Base-by-base conservation (phyloP, 1,284 basidiomycete genomes). In the Pyrrhoderma lamaoense region DNA sequence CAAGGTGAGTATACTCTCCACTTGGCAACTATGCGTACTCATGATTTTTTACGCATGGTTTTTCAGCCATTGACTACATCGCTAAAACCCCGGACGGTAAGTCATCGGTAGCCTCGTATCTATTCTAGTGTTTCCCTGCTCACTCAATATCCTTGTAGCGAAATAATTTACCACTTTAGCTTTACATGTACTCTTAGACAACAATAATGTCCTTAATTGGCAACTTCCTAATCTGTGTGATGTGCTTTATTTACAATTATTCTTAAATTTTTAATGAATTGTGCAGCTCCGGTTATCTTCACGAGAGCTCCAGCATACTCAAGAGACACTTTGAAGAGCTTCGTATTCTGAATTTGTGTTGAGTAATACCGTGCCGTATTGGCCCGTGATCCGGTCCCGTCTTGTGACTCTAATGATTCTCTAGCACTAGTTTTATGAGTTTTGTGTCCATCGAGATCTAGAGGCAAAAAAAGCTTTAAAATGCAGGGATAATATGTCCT, bases 51-150 rank as follows among this genome's bases (percentile, higher is more conserved):
- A 44, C 37, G 56, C 34, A 54, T 51, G 51, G 50, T 54, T 35
- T 59, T 31, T 51, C 61, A 95, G 95, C 95, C 51, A 93, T 99
- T 65, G 92, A 98, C 70, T 99, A 99, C 71, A 93, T 99, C 69
- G 83, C 83, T 63, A 93, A 95, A 74, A 91, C 91, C 47, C 91
- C 93, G 58, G 92, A 89, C 74, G 93, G 88, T 89, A 56, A 57
- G 74, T 61, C 38, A 48, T 42, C 47, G 19, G 31, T 13, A 19
- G 27, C 27, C 27, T 31, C 38, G 38, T 40, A 11, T 36, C 27
- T 39, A n/a, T 47, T 40, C 45, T 21, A 9, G n/a, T 9, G 21
- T 27, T 25, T 36, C 18, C 22, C 42, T 63, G 59, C 60, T 57
- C 61, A 64, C 55, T 66, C 60, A 56, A 53, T 37, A 23, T 39